Evolutionary conservation across 495 filamentous ascomycete genomes (phyloP), one percentile per base, ranked within the genome.

Genomic region (Choiromyces venosus): DNA sequence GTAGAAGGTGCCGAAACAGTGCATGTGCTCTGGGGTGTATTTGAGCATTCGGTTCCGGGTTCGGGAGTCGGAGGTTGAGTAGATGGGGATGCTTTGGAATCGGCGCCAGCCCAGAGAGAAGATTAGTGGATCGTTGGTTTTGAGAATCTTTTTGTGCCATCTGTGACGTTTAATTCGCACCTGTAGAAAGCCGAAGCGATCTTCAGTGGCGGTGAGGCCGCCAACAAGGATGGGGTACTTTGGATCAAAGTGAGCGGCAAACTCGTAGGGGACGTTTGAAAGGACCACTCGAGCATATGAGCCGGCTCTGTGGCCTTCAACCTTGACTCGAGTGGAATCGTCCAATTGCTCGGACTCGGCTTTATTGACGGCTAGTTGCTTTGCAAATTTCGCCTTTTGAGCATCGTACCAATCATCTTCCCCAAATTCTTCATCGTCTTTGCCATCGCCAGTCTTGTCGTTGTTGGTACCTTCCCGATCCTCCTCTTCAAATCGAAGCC

Each of bases 71-170:
- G 92, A 96, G 39, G 94, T 96, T 83, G 91, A 93, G 85, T 97
- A 98, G 67, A 98, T 88, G 0, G 95, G 95, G 73, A 97, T 84
- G 4, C 91, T 88, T 83, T 98, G 95, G 85, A 98, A 98, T 68
- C 95, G 87, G 67, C 95, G 87, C 95, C 95, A 99, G n/a, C 95
- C 95, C 18, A 97, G 87, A 3, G 93, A 97, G 85, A 98, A 97
- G 80, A 98, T 96, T 52, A 99, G 87, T 21, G 95, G 95, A 79
- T 99, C 95, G 76, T 94, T 96, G 25, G 92, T 97, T 84, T 99
- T 99, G 74, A 99, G 85, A 71, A 97, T 97, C 86, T 93, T 97
- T 88, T 98, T 97, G 82, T 98, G 95, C 96, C 96, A 99, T 76
- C 95, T 87, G 81, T 99, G 95, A 72, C 92, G 87, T 87, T 97